Conservation (phyloP, 2,329 filamentous ascomycete species). For the Chrysoporthe deuterocubensis region DNA sequence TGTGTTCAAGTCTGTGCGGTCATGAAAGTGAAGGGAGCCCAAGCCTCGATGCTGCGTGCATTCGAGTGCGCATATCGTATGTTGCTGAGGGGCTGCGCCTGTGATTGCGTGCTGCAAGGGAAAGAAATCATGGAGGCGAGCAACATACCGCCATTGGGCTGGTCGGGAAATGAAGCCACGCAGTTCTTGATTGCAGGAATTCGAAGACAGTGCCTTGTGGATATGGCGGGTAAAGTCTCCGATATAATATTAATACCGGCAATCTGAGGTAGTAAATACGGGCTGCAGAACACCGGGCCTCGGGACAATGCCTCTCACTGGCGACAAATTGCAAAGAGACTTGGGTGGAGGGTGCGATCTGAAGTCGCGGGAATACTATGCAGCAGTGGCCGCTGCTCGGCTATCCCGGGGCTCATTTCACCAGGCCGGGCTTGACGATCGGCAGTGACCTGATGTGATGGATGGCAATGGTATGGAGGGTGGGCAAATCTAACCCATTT, state of each 20-base stretch:
- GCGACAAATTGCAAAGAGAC: neutral
- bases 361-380: neutral
- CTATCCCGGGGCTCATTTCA: neutral
- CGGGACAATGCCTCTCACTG: neutral
- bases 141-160: neutral
- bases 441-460: neutral
- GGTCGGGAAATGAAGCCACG: neutral
- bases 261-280: neutral
- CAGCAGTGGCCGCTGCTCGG: neutral
- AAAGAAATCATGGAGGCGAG: neutral
- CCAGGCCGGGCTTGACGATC: neutral
- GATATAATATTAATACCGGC: neutral
- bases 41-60: no score
- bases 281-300: neutral
- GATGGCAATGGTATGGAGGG: neutral
- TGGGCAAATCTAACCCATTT: constrained; percentile 8
- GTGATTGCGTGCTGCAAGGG: neutral
- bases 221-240: constrained; percentile 12
- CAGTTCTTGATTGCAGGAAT: neutral
- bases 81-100: neutral
- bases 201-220: neutral
- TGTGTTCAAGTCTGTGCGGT: neutral
- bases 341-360: neutral
- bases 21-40: neutral
- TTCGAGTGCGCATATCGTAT: neutral